Conservation (phyloP, 345 rosid genomes). For the Populus pruinosa region DNA sequence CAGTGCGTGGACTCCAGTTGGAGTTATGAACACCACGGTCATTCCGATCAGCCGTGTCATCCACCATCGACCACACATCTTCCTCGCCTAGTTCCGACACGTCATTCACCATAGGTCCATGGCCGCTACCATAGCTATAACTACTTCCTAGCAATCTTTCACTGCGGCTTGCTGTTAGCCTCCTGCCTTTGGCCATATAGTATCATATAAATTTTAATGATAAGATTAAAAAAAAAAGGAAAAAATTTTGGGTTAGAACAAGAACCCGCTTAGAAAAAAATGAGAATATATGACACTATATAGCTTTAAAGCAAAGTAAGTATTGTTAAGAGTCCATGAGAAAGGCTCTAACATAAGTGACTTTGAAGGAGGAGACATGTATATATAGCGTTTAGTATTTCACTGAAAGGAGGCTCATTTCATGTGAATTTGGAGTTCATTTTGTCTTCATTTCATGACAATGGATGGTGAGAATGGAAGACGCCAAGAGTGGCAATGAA, state of each 20-base stretch:
- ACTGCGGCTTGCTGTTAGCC: constrained; percentile 69
- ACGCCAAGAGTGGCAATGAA: constrained; percentile 19
- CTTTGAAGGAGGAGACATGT: constrained; percentile 6
- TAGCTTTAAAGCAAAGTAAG: not conserved
- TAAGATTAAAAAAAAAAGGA: not conserved
- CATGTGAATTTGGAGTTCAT: constrained; percentile 56
- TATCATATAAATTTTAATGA: not conserved
- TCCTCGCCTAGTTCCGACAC: constrained; percentile 68
- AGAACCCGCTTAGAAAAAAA: too few relatives aligned
- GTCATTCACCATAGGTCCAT: constrained; percentile 15
- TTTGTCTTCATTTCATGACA: constrained; percentile 31
- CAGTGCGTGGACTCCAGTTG: constrained; percentile 43
- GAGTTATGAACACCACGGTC: constrained; percentile 11
- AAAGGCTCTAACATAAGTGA: constrained; percentile 19
- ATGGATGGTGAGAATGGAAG: constrained; percentile 10
- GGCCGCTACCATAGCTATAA: constrained; percentile 29
- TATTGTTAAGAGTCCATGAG: constrained; percentile 22
- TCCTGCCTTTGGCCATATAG: constrained; percentile 66
- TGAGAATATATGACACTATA: not conserved
- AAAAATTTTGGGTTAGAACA: not conserved
- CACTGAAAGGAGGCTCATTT: constrained; percentile 20
- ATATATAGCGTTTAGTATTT: constrained; percentile 28
- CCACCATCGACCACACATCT: constrained; percentile 78
- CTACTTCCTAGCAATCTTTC: constrained; percentile 57
- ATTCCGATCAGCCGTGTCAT: constrained; percentile 27